phyloP scores from a whole-genome alignment of 169 alveolate genomes.

The Blepharisma undulans region DNA sequence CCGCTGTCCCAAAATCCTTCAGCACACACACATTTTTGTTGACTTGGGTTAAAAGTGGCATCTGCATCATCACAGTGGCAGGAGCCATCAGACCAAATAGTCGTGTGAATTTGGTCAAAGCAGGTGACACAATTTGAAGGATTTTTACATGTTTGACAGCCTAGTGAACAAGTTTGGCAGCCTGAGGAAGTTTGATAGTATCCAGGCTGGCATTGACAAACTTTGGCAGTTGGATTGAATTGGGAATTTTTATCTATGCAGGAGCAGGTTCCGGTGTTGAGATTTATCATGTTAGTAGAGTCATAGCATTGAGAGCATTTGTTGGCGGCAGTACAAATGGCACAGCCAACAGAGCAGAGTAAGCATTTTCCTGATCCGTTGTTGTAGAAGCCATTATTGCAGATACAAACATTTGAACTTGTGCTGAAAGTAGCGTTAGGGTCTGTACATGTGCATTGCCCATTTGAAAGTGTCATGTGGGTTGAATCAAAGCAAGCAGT shows the following conservation, averaged over 20 bases:
- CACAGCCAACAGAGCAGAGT: not conserved
- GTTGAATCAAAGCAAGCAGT: not conserved
- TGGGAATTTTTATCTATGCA: not conserved
- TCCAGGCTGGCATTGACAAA: not conserved
- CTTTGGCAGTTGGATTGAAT: not conserved
- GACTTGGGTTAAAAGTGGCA: not conserved
- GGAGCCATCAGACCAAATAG: not conserved
- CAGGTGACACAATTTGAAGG: not conserved
- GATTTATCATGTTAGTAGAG: not conserved
- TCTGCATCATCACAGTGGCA: not conserved
- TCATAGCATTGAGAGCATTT: not conserved
- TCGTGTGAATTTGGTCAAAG: not conserved
- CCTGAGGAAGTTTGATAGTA: not conserved
- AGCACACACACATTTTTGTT: not conserved
- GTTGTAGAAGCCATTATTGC: not conserved
- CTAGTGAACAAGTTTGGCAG: not conserved
- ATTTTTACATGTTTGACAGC: not conserved
- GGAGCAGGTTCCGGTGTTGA: not conserved
- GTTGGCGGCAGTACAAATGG: not conserved
- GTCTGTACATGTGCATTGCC: not conserved
- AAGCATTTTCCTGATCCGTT: not conserved
- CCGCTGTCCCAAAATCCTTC: not conserved
- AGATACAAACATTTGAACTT: not conserved
- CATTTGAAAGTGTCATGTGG: not conserved
- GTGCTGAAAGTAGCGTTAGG: not conserved